Conservation (phyloP, 495 filamentous ascomycete genomes). For the Wilcoxina mikolae region DNA sequence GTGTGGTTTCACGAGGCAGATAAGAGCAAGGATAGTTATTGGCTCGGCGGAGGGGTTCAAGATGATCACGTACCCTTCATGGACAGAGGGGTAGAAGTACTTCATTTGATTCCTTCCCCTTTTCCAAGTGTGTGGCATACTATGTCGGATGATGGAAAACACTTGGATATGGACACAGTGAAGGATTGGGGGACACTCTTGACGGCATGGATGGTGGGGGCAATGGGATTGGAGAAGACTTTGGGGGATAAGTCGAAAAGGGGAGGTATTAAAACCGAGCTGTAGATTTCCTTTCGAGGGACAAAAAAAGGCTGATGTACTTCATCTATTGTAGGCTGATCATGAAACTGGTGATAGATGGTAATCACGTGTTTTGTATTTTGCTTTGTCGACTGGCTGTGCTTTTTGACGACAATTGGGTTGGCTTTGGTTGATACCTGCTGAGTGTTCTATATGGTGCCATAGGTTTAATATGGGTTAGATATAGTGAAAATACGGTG, state of each 20-base stretch:
- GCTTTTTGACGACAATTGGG: too few species aligned
- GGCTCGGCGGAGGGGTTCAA: conserved; percentile 39
- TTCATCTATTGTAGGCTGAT: too few species aligned
- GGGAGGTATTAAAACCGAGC: background rate
- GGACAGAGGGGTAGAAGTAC: conserved; percentile 62
- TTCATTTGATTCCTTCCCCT: conserved; percentile 71
- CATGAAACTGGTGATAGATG: too few species aligned
- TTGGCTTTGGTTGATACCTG: too few species aligned
- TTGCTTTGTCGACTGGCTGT: too few species aligned
- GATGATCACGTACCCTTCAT: conserved; percentile 92
- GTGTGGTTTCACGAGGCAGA: conserved; percentile 20
- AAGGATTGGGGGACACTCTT: conserved; percentile 76
- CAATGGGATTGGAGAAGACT: conserved; percentile 71
- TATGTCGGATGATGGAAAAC: conserved; percentile 66
- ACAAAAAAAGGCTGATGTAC: background rate
- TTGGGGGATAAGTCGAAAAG: background rate
- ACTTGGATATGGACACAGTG: conserved; percentile 69
- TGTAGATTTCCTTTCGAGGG: background rate
- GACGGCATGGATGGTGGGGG: conserved; percentile 76
- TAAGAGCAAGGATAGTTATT: conserved; percentile 30
- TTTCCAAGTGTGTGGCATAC: conserved; percentile 85
- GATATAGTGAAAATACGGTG: too few species aligned
- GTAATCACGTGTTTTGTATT: too few species aligned
- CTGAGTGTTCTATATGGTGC: too few species aligned
- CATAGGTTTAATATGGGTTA: too few species aligned